Conservation (phyloP, 2,329 filamentous ascomycete species). For the Penicillium oxalicum region DNA sequence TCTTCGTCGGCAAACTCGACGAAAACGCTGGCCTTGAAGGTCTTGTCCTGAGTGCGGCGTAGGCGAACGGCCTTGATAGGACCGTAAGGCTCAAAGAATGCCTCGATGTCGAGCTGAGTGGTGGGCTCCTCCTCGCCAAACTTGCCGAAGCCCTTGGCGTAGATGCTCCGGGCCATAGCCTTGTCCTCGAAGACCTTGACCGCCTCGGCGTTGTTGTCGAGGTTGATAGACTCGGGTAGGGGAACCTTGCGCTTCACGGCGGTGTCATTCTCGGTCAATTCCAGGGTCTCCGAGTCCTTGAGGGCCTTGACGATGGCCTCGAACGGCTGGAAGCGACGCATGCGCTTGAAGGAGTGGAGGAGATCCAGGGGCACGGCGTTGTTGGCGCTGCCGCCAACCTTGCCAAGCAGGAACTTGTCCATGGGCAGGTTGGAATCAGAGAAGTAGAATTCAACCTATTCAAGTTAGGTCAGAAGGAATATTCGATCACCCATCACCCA, state of each 20-base stretch:
- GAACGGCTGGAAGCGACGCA: slow-evolving; percentile 90
- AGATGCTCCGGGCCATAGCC: slow-evolving; percentile 69
- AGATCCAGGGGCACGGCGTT: slow-evolving; percentile 66
- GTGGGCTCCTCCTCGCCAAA: slow-evolving; percentile 61
- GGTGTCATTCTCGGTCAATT: slow-evolving; percentile 68
- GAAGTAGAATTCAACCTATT: slow-evolving; percentile 91
- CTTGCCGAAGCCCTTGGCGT: slow-evolving; percentile 91
- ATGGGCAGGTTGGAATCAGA: slow-evolving; percentile 81
- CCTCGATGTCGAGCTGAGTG: slow-evolving; percentile 90
- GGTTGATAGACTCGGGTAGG: slow-evolving; percentile 49
- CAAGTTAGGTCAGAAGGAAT: slow-evolving; percentile 4
- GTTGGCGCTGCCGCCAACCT: slow-evolving; percentile 71
- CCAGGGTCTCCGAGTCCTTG: slow-evolving; percentile 66
- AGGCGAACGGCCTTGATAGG: slow-evolving; percentile 78
- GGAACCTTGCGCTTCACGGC: slow-evolving; percentile 70
- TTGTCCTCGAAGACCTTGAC: slow-evolving; percentile 56
- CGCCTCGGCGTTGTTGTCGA: slow-evolving; percentile 50
- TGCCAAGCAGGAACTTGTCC: slow-evolving; percentile 79
- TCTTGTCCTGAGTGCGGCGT: slow-evolving; percentile 63
- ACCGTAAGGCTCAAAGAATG: slow-evolving; percentile 78
- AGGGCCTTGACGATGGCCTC: slow-evolving; percentile 76
- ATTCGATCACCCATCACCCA: not conserved
- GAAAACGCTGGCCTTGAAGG: slow-evolving; percentile 95
- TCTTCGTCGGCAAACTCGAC: slow-evolving; percentile 84
- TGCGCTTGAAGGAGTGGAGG: slow-evolving; percentile 86